These are phyloP conservation scores for Mycena alexandri DNA, from an alignment of 768 basidiomycete species.

Conservation along the genomic window DNA sequence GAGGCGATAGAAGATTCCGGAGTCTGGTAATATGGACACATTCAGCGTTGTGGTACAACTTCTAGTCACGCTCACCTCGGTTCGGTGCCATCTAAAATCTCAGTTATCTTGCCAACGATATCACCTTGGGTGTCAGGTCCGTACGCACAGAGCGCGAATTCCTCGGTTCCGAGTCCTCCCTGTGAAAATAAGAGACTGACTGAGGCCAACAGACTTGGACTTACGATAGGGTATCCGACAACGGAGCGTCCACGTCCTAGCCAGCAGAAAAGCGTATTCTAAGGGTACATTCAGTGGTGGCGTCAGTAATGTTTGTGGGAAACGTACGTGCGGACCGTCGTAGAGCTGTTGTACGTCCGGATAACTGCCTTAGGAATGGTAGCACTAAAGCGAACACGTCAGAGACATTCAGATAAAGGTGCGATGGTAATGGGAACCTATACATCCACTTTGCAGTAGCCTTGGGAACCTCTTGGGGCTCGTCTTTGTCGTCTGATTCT, in stretches of 20 bases:
- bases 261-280: constrained; percentile 16
- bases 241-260: constrained; percentile 2
- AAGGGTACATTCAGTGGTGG: neutral
- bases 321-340: neutral
- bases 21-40: neutral
- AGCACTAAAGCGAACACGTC: neutral
- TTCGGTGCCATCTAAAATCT: neutral
- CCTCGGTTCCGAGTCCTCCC: neutral
- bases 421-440: neutral
- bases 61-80: constrained; percentile 13
- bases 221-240: constrained; percentile 6
- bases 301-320: too few species aligned
- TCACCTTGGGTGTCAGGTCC: neutral
- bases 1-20: neutral
- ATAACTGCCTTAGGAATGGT: neutral
- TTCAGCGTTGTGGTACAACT: too few species aligned
- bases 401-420: neutral
- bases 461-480: neutral
- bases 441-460: constrained; percentile 28
- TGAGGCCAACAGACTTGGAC: neutral
- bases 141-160: constrained; percentile 4
- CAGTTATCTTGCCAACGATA: neutral
- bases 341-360: neutral
- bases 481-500: too few species aligned
- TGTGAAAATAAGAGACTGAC: neutral